Conservation (phyloP, 192 early-diverging fungal genomes). For the Coemansia sp. region DNA sequence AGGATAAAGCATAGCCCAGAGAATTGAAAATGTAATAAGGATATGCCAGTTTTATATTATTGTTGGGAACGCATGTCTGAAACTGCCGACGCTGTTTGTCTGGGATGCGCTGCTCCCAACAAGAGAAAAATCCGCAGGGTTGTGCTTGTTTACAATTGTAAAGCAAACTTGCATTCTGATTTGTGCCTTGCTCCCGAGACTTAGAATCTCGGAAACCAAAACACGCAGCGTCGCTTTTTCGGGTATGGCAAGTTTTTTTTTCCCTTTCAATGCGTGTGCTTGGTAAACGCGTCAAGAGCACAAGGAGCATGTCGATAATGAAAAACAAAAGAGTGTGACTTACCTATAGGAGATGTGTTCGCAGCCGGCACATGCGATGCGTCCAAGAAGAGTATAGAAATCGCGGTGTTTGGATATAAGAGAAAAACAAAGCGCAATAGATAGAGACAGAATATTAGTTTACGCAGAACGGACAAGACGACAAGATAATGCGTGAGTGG, state of each 20-base stretch:
- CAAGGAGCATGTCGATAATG: not conserved
- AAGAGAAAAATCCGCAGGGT: not conserved
- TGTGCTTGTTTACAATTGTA: constrained; percentile 6
- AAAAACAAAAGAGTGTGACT: not conserved
- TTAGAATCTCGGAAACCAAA: constrained; percentile 7
- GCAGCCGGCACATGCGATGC: not conserved
- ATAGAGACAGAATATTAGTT: not conserved
- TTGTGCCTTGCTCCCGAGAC: not conserved
- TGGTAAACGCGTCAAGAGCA: not conserved
- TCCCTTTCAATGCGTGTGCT: not conserved
- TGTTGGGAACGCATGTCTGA: constrained; percentile 2
- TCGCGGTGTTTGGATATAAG: not conserved
- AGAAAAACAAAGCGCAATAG: not conserved
- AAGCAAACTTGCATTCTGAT: not conserved
- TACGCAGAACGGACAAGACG: not conserved
- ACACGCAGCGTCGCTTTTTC: not conserved
- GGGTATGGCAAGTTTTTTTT: not conserved
- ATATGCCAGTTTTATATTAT: not conserved
- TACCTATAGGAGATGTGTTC: not conserved
- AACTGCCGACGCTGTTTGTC: not conserved
- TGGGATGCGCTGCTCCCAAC: not conserved
- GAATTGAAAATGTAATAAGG: not conserved
- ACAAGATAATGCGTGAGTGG: not conserved
- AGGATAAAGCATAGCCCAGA: not conserved
- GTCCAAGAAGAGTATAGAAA: not conserved